Percentiles rank a stretch among this genome's conserved stretches.
phyloP scores from a whole-genome alignment of 306 rosid genomes.

The Cucumis cinereus region DNA sequence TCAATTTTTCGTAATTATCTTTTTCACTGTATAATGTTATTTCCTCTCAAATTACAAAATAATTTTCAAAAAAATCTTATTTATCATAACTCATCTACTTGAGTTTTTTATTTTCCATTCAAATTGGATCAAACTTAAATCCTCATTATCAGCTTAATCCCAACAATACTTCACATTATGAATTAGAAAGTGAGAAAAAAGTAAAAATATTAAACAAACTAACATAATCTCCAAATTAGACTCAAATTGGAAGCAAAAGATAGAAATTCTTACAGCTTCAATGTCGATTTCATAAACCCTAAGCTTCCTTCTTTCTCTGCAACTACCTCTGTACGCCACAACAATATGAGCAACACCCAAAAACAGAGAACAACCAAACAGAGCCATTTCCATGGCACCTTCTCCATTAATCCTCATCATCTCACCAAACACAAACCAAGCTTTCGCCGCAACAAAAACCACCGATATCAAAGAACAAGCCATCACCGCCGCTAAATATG shows the following conservation, averaged over 20 bases:
- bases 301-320: conserved; percentile 90
- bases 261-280: conserved; percentile 60
- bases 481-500: conserved; percentile 69
- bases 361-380: conserved; percentile 54
- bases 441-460: conserved; percentile 66
- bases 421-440: conserved; percentile 37
- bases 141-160: too few species aligned
- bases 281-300: conserved; percentile 81
- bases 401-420: conserved; percentile 14
- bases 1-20: too few species aligned
- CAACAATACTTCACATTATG: too few species aligned
- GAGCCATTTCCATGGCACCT: conserved; percentile 36
- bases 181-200: too few species aligned
- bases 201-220: background rate
- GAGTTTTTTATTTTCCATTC: too few species aligned
- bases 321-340: conserved; percentile 82
- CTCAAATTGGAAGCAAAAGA: background rate
- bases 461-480: conserved; percentile 51
- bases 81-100: too few species aligned
- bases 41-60: too few species aligned
- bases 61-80: too few species aligned
- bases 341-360: conserved; percentile 70
- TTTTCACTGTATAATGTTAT: too few species aligned
- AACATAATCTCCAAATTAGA: too few species aligned
- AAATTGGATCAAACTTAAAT: too few species aligned